Conservation (phyloP, 768 basidiomycete species). For the Pholiota molesta region DNA sequence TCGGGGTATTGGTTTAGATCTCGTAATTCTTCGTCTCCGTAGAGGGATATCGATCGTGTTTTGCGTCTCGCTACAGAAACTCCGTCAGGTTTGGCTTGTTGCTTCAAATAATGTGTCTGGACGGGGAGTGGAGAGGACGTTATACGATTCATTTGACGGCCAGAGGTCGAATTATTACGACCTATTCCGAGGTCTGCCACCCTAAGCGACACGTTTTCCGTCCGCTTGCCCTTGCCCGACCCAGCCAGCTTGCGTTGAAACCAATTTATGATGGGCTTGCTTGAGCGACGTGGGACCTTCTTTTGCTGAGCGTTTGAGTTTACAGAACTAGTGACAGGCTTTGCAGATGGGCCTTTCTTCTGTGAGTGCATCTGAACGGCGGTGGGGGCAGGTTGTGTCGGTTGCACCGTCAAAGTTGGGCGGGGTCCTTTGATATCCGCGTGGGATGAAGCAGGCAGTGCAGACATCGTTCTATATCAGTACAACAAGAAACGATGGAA, state of each 20-base stretch:
- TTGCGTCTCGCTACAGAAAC: conserved; percentile 43
- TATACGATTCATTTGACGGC: conserved; percentile 42
- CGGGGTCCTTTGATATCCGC: conserved; percentile 13
- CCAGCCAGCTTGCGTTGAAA: conserved; percentile 86
- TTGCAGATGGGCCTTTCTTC: conserved; percentile 24
- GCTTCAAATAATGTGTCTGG: conserved; percentile 28
- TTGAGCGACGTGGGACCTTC: conserved; percentile 68
- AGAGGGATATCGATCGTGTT: conserved; percentile 59
- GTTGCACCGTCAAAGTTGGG: conserved; percentile 3
- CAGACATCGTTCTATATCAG: conserved; percentile 17
- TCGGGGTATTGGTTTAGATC: conserved; percentile 39
- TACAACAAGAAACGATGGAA: neutral
- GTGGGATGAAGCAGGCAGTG: conserved; percentile 21
- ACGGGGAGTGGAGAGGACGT: conserved; percentile 47
- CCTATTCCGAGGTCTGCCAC: conserved; percentile 36
- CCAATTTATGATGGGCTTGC: conserved; percentile 90
- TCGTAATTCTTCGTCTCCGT: conserved; percentile 55
- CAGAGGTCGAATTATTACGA: conserved; percentile 31
- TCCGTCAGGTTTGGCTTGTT: conserved; percentile 36
- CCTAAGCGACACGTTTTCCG: conserved; percentile 37
- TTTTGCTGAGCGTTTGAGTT: conserved; percentile 50
- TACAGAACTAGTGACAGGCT: conserved; percentile 22
- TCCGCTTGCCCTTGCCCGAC: conserved; percentile 58
- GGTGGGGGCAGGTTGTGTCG: conserved; percentile 10
- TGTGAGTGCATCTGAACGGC: conserved; percentile 19